phyloP scores from a whole-genome alignment of 2,329 filamentous ascomycete species.

The Falciphora oryzae region DNA sequence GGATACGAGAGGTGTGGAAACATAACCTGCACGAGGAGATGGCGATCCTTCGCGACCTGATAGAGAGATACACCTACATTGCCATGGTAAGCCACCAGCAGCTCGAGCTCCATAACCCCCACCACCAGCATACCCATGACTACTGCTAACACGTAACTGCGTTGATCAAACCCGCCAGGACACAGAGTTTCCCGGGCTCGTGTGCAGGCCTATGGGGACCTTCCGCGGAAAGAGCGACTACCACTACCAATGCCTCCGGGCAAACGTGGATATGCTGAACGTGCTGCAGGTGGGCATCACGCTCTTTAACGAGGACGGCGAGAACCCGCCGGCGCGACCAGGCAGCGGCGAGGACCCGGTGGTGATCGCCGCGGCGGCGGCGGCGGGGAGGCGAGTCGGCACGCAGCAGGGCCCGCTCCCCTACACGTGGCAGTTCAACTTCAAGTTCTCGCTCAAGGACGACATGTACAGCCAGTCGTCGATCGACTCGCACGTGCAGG shows the following conservation, averaged over 20 bases:
- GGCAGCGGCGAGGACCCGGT: constrained; percentile 35
- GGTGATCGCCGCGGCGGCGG: constrained; percentile 22
- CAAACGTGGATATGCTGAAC: constrained; percentile 95
- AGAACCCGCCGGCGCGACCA: constrained; percentile 70
- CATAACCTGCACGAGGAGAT: constrained; percentile 90
- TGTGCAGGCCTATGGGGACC: constrained; percentile 88
- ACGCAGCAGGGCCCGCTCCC: constrained; percentile 53
- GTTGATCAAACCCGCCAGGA: constrained; percentile 53
- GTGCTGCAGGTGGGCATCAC: constrained; percentile 97
- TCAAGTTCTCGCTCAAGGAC: constrained; percentile 86
- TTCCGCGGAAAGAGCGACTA: constrained; percentile 96
- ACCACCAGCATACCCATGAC: background rate
- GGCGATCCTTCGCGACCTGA: constrained; percentile 71
- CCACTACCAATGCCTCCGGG: constrained; percentile 95
- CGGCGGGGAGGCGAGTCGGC: constrained; percentile 32
- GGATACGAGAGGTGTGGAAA: constrained; percentile 96
- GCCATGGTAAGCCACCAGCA: constrained; percentile 69
- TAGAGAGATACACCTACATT: constrained; percentile 91
- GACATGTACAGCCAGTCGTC: constrained; percentile 98
- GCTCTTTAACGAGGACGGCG: constrained; percentile 84
- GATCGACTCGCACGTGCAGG: constrained; percentile 82
- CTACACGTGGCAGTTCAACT: constrained; percentile 99
- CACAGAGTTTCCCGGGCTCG: constrained; percentile 97
- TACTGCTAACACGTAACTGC: constrained; percentile 8
- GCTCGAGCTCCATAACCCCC: too few species aligned